Conservation (phyloP, 1,139 yeast species). For the Scheffersomyces titani region DNA sequence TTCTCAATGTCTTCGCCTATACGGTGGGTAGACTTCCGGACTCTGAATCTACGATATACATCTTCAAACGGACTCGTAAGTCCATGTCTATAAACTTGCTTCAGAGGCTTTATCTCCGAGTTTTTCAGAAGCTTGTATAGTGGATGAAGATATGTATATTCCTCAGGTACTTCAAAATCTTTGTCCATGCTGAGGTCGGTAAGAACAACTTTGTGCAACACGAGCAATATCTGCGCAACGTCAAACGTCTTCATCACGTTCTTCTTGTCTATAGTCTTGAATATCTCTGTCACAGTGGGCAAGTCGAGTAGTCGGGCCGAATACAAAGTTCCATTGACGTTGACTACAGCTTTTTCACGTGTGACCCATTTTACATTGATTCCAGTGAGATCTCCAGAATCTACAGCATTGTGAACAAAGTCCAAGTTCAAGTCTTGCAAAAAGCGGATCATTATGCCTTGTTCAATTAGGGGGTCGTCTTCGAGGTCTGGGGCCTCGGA, state of each 20-base stretch:
- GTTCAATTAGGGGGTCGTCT: slow-evolving; percentile 91
- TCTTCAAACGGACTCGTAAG: slow-evolving; percentile 71
- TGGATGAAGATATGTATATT: slow-evolving; percentile 44
- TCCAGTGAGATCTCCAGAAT: slow-evolving; percentile 75
- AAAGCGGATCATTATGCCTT: slow-evolving; percentile 79
- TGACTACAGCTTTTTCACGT: slow-evolving; percentile 70
- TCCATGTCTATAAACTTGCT: slow-evolving; percentile 71
- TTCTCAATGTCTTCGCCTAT: slow-evolving; percentile 70
- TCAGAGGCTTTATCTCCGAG: slow-evolving; percentile 40
- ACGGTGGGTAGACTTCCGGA: slow-evolving; percentile 48
- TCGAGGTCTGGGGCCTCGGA: slow-evolving; percentile 96
- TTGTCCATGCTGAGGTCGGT: slow-evolving; percentile 37
- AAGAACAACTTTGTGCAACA: slow-evolving; percentile 62
- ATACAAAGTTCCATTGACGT: slow-evolving; percentile 57
- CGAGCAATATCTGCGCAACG: slow-evolving; percentile 80
- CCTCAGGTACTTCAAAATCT: slow-evolving; percentile 44
- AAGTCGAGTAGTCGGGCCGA: slow-evolving; percentile 87
- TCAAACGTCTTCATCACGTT: slow-evolving; percentile 87
- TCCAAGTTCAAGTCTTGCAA: slow-evolving; percentile 79
- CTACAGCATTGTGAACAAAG: slow-evolving; percentile 75
- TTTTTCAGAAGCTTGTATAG: slow-evolving; percentile 43
- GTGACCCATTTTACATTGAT: slow-evolving; percentile 82
- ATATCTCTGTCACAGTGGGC: slow-evolving; percentile 86
- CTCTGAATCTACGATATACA: slow-evolving; percentile 51
- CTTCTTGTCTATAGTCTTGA: slow-evolving; percentile 87